phyloP scores from a whole-genome alignment of 75 land plant species.

The Cupressus sempervirens region DNA sequence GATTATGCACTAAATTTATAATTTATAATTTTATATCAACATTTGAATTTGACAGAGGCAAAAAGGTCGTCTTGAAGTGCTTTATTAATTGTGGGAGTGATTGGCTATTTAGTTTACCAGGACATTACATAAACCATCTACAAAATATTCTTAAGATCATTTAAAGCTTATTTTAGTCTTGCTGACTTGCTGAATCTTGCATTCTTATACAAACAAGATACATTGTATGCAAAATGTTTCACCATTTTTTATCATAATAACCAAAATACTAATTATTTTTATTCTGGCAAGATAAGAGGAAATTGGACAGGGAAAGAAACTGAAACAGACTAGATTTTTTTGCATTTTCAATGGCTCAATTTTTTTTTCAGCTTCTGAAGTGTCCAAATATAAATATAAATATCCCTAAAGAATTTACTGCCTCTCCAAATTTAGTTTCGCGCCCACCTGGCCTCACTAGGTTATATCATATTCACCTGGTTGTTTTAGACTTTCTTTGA shows the following conservation, averaged over 20 bases:
- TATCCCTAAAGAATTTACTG: neutral
- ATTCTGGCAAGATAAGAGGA: neutral
- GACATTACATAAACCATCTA: too few species aligned
- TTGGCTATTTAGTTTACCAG: too few species aligned
- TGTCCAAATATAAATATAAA: neutral
- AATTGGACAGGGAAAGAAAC: neutral
- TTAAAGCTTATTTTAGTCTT: too few species aligned
- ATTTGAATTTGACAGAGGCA: too few species aligned
- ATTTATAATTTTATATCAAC: too few species aligned
- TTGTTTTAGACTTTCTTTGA: neutral
- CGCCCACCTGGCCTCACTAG: neutral
- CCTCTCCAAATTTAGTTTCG: neutral
- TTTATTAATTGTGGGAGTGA: too few species aligned
- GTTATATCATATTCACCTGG: neutral
- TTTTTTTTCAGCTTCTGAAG: neutral
- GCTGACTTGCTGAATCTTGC: too few species aligned
- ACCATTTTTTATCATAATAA: neutral
- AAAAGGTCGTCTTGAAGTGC: too few species aligned
- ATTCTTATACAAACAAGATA: neutral
- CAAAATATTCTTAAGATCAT: too few species aligned
- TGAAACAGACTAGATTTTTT: neutral
- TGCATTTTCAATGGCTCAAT: neutral
- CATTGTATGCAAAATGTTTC: neutral
- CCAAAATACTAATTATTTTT: neutral
- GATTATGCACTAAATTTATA: too few species aligned